Percentiles rank a stretch among this genome's conserved stretches.
Evolutionary conservation across 2,329 filamentous ascomycete species (phyloP).

Genomic region (Thelonectria blattea): DNA sequence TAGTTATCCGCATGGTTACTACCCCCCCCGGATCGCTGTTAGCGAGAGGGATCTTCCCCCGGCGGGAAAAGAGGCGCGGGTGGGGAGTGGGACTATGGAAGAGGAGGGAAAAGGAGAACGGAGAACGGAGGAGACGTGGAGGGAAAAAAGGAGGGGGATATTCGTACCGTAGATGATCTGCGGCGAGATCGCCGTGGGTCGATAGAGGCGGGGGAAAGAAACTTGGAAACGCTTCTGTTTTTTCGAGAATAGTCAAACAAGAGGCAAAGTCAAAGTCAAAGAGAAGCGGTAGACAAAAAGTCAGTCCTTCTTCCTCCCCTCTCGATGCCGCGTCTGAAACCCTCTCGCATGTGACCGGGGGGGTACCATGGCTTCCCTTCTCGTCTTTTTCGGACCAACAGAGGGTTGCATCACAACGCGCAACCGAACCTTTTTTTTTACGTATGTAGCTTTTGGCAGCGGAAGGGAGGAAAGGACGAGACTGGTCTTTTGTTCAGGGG

Average conservation of each 20-base stretch:
- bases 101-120: neutral
- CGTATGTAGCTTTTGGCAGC: neutral
- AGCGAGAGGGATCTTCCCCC: neutral
- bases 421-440: constrained; percentile 1
- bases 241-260: neutral
- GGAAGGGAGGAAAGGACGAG: neutral
- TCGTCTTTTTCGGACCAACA: neutral
- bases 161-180: constrained; percentile 2
- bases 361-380: neutral
- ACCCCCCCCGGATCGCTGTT: constrained; percentile 5
- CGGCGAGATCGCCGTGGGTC: constrained; percentile 2
- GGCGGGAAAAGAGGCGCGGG: neutral
- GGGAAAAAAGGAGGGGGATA: neutral
- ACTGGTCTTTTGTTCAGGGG: neutral
- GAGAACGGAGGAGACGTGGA: neutral
- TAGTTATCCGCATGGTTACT: no score
- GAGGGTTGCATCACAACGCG: constrained; percentile 1
- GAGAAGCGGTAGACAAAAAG: no score
- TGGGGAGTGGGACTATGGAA: constrained; percentile 13
- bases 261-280: neutral
- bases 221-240: neutral
- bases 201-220: neutral
- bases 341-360: neutral
- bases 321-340: constrained; percentile 8
- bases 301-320: neutral